These are phyloP conservation scores for Hortiboletus flavorubellus DNA, from an alignment of 768 basidiomycete genomes.

Conservation along the genomic window DNA sequence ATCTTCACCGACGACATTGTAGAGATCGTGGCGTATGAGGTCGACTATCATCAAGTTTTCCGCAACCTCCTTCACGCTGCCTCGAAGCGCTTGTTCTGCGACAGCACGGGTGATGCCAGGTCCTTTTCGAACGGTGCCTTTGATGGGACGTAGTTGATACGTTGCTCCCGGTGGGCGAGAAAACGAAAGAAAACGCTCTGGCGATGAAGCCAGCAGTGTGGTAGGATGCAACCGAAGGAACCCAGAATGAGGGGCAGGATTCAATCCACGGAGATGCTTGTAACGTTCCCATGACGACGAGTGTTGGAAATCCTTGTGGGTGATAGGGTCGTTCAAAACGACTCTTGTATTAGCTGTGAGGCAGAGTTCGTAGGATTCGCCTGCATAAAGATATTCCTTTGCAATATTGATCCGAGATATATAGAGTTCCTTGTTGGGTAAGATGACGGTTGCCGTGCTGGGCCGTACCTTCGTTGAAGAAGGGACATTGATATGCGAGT, in stretches of 20 bases:
- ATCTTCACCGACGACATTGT: conserved; percentile 76
- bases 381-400: conserved; percentile 71
- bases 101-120: conserved; percentile 59
- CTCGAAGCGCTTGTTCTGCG: conserved; percentile 59
- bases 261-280: conserved; percentile 63
- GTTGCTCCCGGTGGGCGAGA: conserved; percentile 58
- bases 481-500: conserved; percentile 13
- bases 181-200: conserved; percentile 87
- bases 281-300: conserved; percentile 68
- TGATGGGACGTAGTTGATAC: conserved; percentile 91
- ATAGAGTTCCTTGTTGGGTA: conserved; percentile 62
- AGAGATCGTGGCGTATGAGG: conserved; percentile 89
- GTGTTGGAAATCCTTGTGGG: conserved; percentile 10
- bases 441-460: conserved; percentile 34
- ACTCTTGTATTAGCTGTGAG: conserved; percentile 74
- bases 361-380: conserved; percentile 93
- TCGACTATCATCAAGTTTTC: conserved; percentile 99
- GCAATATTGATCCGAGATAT: conserved; percentile 64
- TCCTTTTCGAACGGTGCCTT: conserved; percentile 81
- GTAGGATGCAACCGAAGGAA: conserved; percentile 77
- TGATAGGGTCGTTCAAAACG: conserved; percentile 37
- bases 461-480: conserved; percentile 26
- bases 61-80: conserved; percentile 84
- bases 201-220: conserved; percentile 80
- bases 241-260: conserved; percentile 88